Evolutionary conservation across 352 stramenopile species (phyloP), one percentile per base, ranked within the genome.

Genomic region (Aphanomyces invadans): DNA sequence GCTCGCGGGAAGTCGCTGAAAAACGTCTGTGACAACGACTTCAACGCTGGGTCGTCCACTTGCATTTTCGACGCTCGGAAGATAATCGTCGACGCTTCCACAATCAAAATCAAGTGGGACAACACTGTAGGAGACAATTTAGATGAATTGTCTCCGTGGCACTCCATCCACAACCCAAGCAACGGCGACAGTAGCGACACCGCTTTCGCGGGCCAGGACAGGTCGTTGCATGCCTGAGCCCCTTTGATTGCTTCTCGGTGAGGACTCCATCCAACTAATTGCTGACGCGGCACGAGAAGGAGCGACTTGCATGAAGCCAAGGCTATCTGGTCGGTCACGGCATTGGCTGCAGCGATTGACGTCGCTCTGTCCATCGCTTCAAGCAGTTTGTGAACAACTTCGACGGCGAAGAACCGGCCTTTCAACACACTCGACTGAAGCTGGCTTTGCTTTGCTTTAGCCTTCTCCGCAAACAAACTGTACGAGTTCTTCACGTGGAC

Each of bases 401-500:
- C 32, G 15, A 64, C 36, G 15, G 55, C 55, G 36, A 64, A 64
- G 33, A 51, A 64, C 12, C 55, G 55, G 21, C 12, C 55, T 45
- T 64, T 64, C 32, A 64, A 31, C 29, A 64, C 55, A 45, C 28
- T 26, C 21, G 31, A 28, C 33, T 64, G 55, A 5, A 64, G 29
- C 23, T 60, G 33, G n/a, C 25, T 38, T 52, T 57, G 45, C 45
- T 68, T 51, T 0, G 32, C 33, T 33, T 68, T 57, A 7, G 38
- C 11, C 32, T 29, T 69, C 60, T 62, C 62, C 39, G 36, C 72
- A 71, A 93, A 65, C 51, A 88, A 23, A 48, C 88, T 76, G 73
- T 93, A 93, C 65, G 75, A 79, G 70, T 93, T 93, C 60, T 73
- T 89, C 64, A 93, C 80, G 60, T 81, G 74, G 60, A 91, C 81